Conservation (phyloP, 257 asterid genomes). For the Rhazya stricta region DNA sequence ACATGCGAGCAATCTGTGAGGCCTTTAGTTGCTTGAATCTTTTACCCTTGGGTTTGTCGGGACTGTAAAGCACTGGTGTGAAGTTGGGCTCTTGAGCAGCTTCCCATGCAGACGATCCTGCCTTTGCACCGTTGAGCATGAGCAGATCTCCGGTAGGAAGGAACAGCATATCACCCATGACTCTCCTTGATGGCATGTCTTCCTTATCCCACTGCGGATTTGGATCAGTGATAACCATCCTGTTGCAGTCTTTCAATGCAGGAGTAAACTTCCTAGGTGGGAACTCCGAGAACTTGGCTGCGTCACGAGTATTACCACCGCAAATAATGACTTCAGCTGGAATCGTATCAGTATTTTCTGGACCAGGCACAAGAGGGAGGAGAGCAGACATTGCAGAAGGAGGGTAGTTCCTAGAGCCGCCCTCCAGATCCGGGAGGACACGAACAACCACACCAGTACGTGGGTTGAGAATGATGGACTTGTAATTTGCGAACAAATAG, state of each 20-base stretch:
- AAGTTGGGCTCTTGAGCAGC: constrained; percentile 58
- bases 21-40: constrained; percentile 48
- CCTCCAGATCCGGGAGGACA: constrained; percentile 48
- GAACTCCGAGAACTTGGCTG: constrained; percentile 38
- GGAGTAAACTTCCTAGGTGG: constrained; percentile 42
- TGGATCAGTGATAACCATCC: constrained; percentile 28
- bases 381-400: constrained; percentile 74
- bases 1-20: constrained; percentile 64
- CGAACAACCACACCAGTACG: constrained; percentile 45
- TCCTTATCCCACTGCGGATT: constrained; percentile 60
- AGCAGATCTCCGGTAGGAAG: constrained; percentile 74
- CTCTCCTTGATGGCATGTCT: constrained; percentile 66
- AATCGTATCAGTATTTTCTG: background rate
- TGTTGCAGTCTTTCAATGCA: constrained; percentile 63
- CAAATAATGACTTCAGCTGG: constrained; percentile 56
- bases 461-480: constrained; percentile 62
- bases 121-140: constrained; percentile 56
- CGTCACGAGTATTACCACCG: constrained; percentile 64
- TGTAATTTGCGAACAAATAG: constrained; percentile 65
- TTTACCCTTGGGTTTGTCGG: constrained; percentile 31
- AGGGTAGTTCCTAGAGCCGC: constrained; percentile 79
- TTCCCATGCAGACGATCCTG: constrained; percentile 78
- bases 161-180: constrained; percentile 70
- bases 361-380: constrained; percentile 55
- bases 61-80: constrained; percentile 57